Evolutionary conservation across 2,329 filamentous ascomycete species (phyloP).

Genomic region (Aspergillus nomiae): DNA sequence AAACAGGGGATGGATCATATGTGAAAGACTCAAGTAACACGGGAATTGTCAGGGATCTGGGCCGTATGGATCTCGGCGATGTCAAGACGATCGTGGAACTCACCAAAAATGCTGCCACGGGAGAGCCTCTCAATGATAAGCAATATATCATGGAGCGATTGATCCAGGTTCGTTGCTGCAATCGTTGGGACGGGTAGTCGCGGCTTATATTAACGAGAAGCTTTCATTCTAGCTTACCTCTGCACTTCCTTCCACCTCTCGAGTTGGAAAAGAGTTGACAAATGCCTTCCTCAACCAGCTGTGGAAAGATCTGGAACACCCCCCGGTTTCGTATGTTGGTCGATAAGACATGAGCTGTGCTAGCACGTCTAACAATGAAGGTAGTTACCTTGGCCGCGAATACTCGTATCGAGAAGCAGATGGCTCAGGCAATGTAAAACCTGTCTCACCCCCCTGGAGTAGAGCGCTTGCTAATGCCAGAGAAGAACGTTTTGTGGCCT

Average conservation of each 20-base stretch:
- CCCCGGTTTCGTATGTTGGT: constrained; percentile 51
- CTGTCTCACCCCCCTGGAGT: constrained; percentile 21
- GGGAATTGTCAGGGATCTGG: constrained; percentile 48
- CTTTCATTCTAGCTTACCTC: constrained; percentile 34
- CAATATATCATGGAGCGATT: constrained; percentile 63
- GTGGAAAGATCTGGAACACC: constrained; percentile 59
- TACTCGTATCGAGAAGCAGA: constrained; percentile 37
- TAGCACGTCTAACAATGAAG: constrained; percentile 20
- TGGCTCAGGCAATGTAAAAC: constrained; percentile 45
- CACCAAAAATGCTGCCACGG: constrained; percentile 47
- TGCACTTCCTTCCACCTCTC: constrained; percentile 39
- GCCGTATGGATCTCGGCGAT: constrained; percentile 49
- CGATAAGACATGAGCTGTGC: background rate
- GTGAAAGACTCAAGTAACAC: constrained; percentile 35
- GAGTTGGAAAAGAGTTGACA: constrained; percentile 43
- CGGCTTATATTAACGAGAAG: background rate
- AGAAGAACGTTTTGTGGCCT: constrained; percentile 63
- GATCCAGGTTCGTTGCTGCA: constrained; percentile 43
- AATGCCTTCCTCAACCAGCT: constrained; percentile 55
- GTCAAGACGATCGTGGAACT: constrained; percentile 43
- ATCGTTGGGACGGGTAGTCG: background rate
- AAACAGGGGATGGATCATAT: constrained; percentile 46
- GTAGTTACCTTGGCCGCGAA: constrained; percentile 41
- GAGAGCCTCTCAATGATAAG: constrained; percentile 62
- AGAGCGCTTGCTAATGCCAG: constrained; percentile 13